Percentiles rank a stretch among this genome's conserved stretches.
These are phyloP conservation scores for Dothistroma septosporum DNA, from an alignment of 2,329 filamentous ascomycete species.

Conservation along the genomic window DNA sequence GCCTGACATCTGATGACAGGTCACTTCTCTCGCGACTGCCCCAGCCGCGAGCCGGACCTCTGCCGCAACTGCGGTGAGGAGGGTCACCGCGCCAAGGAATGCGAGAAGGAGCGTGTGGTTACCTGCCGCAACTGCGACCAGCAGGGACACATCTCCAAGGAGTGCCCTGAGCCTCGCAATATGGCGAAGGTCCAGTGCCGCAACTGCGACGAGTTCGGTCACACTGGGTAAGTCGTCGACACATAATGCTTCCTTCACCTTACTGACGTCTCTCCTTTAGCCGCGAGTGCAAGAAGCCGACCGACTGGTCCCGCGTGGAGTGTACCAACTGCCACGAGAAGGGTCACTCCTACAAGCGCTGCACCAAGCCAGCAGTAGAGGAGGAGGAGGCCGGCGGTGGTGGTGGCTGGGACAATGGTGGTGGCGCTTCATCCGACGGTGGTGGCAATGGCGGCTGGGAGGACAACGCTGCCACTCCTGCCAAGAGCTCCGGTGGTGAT, in stretches of 20 bases:
- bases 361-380: conserved; percentile 21
- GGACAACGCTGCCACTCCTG: conserved; percentile 7
- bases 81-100: conserved; percentile 33
- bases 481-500: conserved; percentile 1
- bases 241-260: background rate
- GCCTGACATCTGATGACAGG: conserved; percentile 8
- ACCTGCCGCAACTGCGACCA: conserved; percentile 36
- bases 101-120: conserved; percentile 33
- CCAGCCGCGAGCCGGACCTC: conserved; percentile 25
- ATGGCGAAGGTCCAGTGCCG: conserved; percentile 46
- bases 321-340: conserved; percentile 43
- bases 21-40: conserved; percentile 37
- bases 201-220: conserved; percentile 42
- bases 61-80: conserved; percentile 37
- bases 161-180: conserved; percentile 61
- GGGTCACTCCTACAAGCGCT: conserved; percentile 28
- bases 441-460: conserved; percentile 13
- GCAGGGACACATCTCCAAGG: conserved; percentile 38
- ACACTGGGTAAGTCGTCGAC: conserved; percentile 13
- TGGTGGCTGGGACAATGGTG: conserved; percentile 8
- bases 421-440: conserved; percentile 6
- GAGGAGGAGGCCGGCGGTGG: conserved; percentile 9
- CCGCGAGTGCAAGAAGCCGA: conserved; percentile 28
- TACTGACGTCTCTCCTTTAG: background rate
- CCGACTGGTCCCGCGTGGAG: conserved; percentile 43